Conservation (phyloP, 139 green algal species). For the Chlorella sp. region DNA sequence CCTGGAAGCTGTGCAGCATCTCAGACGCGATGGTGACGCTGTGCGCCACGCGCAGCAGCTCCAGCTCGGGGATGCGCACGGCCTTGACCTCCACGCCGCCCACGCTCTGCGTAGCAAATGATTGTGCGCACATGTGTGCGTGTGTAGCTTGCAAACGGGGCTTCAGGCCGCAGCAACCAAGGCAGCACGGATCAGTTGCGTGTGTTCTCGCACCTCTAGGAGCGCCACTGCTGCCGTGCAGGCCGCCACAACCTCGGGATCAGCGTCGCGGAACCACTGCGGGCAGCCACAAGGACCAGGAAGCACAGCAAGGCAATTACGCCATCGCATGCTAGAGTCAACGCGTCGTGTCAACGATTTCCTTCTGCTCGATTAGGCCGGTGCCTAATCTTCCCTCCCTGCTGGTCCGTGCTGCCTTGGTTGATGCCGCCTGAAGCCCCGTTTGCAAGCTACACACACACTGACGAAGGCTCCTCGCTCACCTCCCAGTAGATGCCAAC, state of each 20-base stretch:
- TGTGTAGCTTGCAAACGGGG: too few relatives aligned
- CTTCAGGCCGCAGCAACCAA: too few relatives aligned
- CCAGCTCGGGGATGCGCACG: conserved; percentile 61
- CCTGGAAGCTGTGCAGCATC: conserved; percentile 11
- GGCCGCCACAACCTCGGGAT: conserved; percentile 37
- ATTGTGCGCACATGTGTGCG: too few relatives aligned
- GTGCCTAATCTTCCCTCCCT: too few relatives aligned
- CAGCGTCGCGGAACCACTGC: conserved; percentile 59
- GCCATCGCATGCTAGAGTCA: too few relatives aligned
- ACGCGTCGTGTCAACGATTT: too few relatives aligned
- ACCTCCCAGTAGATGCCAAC: not conserved
- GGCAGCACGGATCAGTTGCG: too few relatives aligned
- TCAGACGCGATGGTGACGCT: conserved; percentile 44
- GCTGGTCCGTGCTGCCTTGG: too few relatives aligned
- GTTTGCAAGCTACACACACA: not conserved
- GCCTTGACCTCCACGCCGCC: conserved; percentile 1
- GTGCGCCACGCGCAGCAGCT: conserved; percentile 55
- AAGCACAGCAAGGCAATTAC: too few relatives aligned
- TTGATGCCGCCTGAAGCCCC: too few relatives aligned
- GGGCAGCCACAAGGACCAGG: not conserved
- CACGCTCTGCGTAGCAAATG: too few relatives aligned
- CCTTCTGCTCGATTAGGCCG: too few relatives aligned
- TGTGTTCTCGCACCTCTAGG: conserved; percentile 32
- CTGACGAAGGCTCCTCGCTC: not conserved
- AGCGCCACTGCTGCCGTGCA: conserved; percentile 24